Percentiles rank a stretch among this genome's conserved stretches.
These are phyloP conservation scores for Pseudogymnoascus sp. DNA, from an alignment of 2,329 filamentous ascomycete species.

Conservation along the genomic window DNA sequence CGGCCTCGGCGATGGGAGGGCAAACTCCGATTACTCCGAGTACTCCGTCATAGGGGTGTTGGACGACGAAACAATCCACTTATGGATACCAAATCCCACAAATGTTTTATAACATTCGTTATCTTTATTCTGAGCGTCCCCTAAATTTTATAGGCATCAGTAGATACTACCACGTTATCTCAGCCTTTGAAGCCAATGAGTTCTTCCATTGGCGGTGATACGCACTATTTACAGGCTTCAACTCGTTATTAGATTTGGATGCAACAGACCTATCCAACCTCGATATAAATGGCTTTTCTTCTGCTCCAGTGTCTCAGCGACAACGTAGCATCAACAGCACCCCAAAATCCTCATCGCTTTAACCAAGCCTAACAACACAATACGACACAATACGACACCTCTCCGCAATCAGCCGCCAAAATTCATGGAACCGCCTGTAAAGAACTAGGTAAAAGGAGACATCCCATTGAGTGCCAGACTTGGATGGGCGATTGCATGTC, in stretches of 20 bases:
- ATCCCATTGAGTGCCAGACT: too few species aligned
- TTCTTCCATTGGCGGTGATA: not conserved
- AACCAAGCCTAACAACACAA: too few species aligned
- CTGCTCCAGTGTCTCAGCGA: not conserved
- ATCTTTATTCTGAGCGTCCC: not conserved
- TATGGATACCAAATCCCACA: not conserved
- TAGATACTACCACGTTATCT: slow-evolving; percentile 12
- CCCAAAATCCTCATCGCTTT: too few species aligned
- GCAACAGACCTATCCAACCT: not conserved
- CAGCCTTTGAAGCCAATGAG: not conserved
- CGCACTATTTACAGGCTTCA: not conserved
- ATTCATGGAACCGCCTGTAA: too few species aligned
- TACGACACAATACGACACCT: too few species aligned
- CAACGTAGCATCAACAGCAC: too few species aligned
- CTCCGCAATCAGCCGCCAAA: too few species aligned
- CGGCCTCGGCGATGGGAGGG: not conserved
- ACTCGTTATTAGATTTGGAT: slow-evolving; percentile 6
- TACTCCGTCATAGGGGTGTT: not conserved
- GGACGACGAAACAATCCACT: not conserved
- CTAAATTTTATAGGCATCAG: slow-evolving; percentile 3
- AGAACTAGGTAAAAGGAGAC: too few species aligned
- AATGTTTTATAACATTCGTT: slow-evolving; percentile 11
- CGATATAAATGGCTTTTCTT: not conserved
- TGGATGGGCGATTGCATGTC: not conserved
- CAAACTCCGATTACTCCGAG: not conserved